Percentiles rank a stretch among this genome's conserved stretches.
These are phyloP conservation scores for Backusella psychrophila DNA, from an alignment of 192 early-diverging fungal genomes.

Conservation along the genomic window DNA sequence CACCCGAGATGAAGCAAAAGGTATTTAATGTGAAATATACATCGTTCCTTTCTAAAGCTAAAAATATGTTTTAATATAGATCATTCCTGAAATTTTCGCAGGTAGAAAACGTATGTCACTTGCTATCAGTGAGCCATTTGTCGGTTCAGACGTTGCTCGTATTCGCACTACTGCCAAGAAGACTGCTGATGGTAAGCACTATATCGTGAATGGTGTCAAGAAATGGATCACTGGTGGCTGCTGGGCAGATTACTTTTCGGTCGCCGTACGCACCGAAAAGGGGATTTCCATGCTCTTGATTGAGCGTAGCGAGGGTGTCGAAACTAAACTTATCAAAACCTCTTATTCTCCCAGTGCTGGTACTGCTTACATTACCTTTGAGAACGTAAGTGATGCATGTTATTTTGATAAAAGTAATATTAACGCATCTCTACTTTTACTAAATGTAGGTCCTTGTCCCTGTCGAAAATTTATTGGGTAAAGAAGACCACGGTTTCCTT, in stretches of 20 bases:
- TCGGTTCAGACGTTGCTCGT: conserved; percentile 76
- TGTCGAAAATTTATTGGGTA: conserved; percentile 68
- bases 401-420: not conserved
- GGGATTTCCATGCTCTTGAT: conserved; percentile 72
- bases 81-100: conserved; percentile 57
- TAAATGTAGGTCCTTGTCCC: conserved; percentile 54
- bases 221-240: conserved; percentile 81
- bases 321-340: conserved; percentile 65
- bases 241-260: conserved; percentile 29
- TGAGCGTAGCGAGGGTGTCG: conserved; percentile 56
- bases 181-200: conserved; percentile 68
- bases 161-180: conserved; percentile 64
- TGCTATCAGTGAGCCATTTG: conserved; percentile 78
- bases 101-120: conserved; percentile 81
- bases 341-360: conserved; percentile 65
- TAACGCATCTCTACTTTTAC: not conserved
- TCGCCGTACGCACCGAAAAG: conserved; percentile 33
- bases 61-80: not conserved
- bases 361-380: conserved; percentile 61
- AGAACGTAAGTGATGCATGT: conserved; percentile 41
- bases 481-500: conserved; percentile 61
- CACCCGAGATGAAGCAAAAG: conserved; percentile 60
- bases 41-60: not conserved
- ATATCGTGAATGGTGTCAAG: conserved; percentile 84
- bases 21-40: not conserved